Base-by-base conservation (phyloP, 805 yeast genomes). In the Brettanomyces naardenensis region DNA sequence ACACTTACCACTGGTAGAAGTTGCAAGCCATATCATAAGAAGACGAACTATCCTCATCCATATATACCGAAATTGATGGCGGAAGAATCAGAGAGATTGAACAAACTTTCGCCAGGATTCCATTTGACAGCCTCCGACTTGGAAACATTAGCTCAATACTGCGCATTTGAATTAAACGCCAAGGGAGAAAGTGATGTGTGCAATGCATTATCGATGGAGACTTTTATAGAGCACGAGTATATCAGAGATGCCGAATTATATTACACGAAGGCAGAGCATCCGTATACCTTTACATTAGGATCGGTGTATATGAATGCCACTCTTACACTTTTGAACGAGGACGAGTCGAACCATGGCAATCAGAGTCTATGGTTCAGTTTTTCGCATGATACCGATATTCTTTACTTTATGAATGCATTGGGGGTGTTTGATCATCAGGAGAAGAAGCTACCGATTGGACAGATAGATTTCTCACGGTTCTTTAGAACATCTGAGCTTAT, bases 151-250 rank as follows among this genome's bases (percentile, higher is more conserved):
- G 77, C 80, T 49, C 63, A 67, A 10, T 69, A 77, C 60, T 84
- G 94, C 60, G 88, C 85, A 3, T 85, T 68, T 53, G 95, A 85
- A 58, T 59, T 82, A 32, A 83, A 82, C 39, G 82, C 75, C 7
- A 67, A 66, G 40, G 94, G 92, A 7, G 54, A 59, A 38, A 80
- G 92, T 13, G 68, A 69, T 25, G 75, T 83, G 44, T 84, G 94
- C 58, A 67, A 68, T 28, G 65, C 80, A 23, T 77, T 85, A 60
- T 79, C 86, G 30, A 69, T 69, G 47, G 77, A 77, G 19, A 90
- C 84, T 43, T 78, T 75, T 65, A 59, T 80, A 36, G 72, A 69
- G 27, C 71, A 69, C 47, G 77, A 77, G 35, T 86, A 84, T 58
- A 62, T 68, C 17, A 64, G 64, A 21, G 89, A 83, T 44, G 60